Conservation (phyloP, 495 filamentous ascomycete species). For the Xylaria grammica region DNA sequence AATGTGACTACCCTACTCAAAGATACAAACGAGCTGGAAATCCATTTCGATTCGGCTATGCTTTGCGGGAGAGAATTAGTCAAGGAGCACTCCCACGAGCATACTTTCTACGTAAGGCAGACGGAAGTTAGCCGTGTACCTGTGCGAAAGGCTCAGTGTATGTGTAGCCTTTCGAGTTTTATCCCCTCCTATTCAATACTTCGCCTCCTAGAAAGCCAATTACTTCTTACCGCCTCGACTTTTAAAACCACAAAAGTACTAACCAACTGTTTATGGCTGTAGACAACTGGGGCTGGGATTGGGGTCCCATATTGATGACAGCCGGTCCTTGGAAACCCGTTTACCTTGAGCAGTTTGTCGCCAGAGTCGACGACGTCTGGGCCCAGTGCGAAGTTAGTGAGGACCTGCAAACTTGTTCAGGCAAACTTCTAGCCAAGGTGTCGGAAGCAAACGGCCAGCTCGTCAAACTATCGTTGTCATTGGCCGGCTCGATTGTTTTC, state of each 20-base stretch:
- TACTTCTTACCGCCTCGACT: too few relatives aligned
- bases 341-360: constrained; percentile 60
- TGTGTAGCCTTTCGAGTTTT: background rate
- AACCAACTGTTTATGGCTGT: constrained; percentile 29
- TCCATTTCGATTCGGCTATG: constrained; percentile 51
- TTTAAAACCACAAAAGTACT: too few relatives aligned
- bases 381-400: constrained; percentile 54
- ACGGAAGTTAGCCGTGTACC: constrained; percentile 50
- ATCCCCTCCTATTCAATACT: background rate
- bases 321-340: constrained; percentile 75
- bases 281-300: constrained; percentile 84
- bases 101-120: constrained; percentile 53
- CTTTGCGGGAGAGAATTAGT: constrained; percentile 46
- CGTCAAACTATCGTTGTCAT: constrained; percentile 44
- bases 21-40: constrained; percentile 39
- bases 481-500: constrained; percentile 49
- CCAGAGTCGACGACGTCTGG: constrained; percentile 62
- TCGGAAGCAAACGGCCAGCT: constrained; percentile 46
- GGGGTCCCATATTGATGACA: constrained; percentile 75
- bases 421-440: constrained; percentile 50
- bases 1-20: constrained; percentile 34
- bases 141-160: constrained; percentile 54
- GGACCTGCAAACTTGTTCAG: constrained; percentile 45
- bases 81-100: constrained; percentile 47
- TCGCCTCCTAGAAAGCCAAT: too few relatives aligned